These are phyloP conservation scores for Aspergillus puulaauensis DNA, from an alignment of 2,329 filamentous ascomycete species.

Conservation along the genomic window DNA sequence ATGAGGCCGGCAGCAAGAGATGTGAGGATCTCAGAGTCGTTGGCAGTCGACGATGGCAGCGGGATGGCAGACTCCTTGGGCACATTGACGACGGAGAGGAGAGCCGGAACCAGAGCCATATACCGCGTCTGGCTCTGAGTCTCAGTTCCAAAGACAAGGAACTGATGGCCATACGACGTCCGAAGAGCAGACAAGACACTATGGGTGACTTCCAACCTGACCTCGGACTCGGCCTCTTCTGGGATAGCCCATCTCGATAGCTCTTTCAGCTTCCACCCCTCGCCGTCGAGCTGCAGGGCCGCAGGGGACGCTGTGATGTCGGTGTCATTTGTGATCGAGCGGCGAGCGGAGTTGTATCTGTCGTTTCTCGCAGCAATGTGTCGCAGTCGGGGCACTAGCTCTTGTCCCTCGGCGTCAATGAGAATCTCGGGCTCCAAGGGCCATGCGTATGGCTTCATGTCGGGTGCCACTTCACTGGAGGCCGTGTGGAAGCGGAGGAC, in stretches of 20 bases:
- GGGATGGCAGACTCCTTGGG: neutral
- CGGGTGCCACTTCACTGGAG: neutral
- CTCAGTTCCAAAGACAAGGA: neutral
- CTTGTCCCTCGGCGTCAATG: neutral
- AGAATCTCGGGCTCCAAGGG: neutral
- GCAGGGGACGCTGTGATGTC: neutral
- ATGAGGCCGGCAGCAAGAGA: neutral
- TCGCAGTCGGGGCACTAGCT: neutral
- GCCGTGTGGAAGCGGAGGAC: neutral
- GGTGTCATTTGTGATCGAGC: neutral
- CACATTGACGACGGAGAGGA: neutral
- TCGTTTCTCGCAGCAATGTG: neutral
- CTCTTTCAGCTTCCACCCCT: neutral
- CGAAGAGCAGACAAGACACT: neutral
- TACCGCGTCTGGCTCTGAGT: neutral
- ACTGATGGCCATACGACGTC: neutral
- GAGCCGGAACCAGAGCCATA: neutral
- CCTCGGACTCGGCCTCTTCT: neutral
- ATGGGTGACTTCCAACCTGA: neutral
- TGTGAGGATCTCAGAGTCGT: neutral
- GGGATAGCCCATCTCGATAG: neutral
- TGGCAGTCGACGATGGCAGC: neutral
- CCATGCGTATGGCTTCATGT: neutral
- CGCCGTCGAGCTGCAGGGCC: neutral
- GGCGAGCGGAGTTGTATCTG: neutral